These are phyloP conservation scores for Neurospora africana DNA, from an alignment of 495 filamentous ascomycete genomes.

Conservation along the genomic window DNA sequence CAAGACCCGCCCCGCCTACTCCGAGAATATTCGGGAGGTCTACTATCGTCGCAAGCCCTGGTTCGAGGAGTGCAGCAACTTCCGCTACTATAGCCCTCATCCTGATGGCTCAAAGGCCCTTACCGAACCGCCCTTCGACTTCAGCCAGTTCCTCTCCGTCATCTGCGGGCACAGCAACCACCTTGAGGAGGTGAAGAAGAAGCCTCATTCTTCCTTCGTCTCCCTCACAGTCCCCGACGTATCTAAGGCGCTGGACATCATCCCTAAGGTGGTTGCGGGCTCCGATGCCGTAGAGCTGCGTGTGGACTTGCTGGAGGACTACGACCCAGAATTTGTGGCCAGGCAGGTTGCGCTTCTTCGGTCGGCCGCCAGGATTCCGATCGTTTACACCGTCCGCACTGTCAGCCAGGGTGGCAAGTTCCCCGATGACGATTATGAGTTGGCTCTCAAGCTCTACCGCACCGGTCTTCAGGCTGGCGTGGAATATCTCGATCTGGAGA, in stretches of 20 bases:
- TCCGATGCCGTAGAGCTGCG: constrained; percentile 90
- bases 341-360: constrained; percentile 75
- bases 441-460: constrained; percentile 62
- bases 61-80: constrained; percentile 91
- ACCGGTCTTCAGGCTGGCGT: constrained; percentile 71
- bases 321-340: constrained; percentile 62
- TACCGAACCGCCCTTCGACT: constrained; percentile 61
- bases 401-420: constrained; percentile 80
- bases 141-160: constrained; percentile 62
- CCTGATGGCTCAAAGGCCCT: constrained; percentile 46
- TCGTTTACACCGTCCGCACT: constrained; percentile 91
- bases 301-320: constrained; percentile 83
- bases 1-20: constrained; percentile 85
- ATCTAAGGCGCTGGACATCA: constrained; percentile 44
- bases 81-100: constrained; percentile 78
- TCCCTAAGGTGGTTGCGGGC: constrained; percentile 68
- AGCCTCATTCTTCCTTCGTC: constrained; percentile 81
- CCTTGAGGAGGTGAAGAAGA: constrained; percentile 55
- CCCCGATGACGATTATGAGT: constrained; percentile 62
- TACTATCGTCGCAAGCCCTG: constrained; percentile 86
- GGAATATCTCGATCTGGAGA: constrained; percentile 90
- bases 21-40: constrained; percentile 86
- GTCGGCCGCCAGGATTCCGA: constrained; percentile 60
- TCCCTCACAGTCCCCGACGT: constrained; percentile 77
- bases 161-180: constrained; percentile 61